Base-by-base conservation (phyloP, 2,329 filamentous ascomycete species). In the Aspergillus nomiae region DNA sequence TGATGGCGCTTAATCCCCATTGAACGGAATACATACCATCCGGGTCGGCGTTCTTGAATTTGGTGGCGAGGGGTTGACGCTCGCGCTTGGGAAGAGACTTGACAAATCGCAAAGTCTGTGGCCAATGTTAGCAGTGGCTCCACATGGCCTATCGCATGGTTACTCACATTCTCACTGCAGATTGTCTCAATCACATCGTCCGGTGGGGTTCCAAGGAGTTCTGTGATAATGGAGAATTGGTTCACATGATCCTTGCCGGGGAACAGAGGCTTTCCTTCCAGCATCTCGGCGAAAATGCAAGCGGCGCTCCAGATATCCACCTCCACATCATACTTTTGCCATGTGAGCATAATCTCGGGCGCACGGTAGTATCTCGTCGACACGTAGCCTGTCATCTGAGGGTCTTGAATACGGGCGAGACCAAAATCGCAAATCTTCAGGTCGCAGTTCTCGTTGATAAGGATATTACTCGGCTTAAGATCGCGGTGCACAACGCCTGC, bases 391-490 rank as follows among this genome's bases (percentile, higher is more conserved):
- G 95, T 99, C 95, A 99, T 99, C 82, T 99, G 95, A 41, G 95
- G 95, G 76, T 99, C 95, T 79, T 99, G 95, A 73, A 99, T 97
- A 79, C 95, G 92, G 59, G 95, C 95, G 64, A 99, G 86, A 69
- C 95, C 95, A 74, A 99, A 99, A 78, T 99, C 95, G 85, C 95
- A 99, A 79, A 99, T 99, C 84, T 99, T 99, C 73, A 99, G 83
- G 81, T 99, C 95, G 82, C 95, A 99, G 82, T 99, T 99, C 83
- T 99, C 95, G 82, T 99, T 99, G 80, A 99, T 94, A 63, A 99
- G 87, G 73, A 99, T 99, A 82, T 99, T 99, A 85, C 93, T 97
- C 59, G 95, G 95, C 83, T 99, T 99, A 72, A 99, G 84, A 78
- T 99, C 95, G 69, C 95, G 92, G 80, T 99, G 95, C 56, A 99